A percentile compares a stretch with the other conserved stretches of the same genome.
phyloP scores from a whole-genome alignment of 257 asterid genomes.

The Nicotiana obtusifolia region DNA sequence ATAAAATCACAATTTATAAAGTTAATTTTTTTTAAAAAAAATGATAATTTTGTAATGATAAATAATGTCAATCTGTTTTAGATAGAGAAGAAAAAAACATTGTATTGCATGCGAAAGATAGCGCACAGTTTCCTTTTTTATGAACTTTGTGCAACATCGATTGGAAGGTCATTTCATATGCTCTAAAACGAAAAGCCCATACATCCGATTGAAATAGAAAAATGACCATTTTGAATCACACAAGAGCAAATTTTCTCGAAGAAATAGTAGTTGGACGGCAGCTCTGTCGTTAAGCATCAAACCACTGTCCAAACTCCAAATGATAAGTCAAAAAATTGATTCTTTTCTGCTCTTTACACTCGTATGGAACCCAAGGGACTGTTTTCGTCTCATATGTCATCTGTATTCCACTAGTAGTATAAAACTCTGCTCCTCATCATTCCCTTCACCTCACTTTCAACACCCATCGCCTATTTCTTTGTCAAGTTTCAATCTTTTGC shows the following conservation, averaged over 20 bases:
- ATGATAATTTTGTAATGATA: no score
- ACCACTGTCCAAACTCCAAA: neutral
- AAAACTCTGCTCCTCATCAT: neutral
- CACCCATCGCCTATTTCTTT: constrained; percentile 8
- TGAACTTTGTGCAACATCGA: no score
- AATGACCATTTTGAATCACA: no score
- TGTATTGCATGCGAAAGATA: no score
- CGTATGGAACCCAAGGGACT: neutral
- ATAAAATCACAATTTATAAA: no score
- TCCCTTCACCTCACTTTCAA: neutral
- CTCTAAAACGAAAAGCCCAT: no score
- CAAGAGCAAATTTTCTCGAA: no score
- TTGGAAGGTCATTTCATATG: no score
- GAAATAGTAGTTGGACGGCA: constrained; percentile 6
- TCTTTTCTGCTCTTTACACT: neutral
- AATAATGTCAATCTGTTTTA: no score
- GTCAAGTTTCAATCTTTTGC: neutral
- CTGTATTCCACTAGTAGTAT: constrained; percentile 11
- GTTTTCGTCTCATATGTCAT: constrained; percentile 8
- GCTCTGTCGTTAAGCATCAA: constrained; percentile 14
- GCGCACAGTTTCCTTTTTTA: no score
- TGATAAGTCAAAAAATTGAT: neutral
- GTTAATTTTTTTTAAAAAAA: no score
- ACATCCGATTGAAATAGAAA: neutral
- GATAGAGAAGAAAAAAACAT: no score